Base-by-base conservation (phyloP, 1,139 yeast genomes). In the Taphrina sp. region DNA sequence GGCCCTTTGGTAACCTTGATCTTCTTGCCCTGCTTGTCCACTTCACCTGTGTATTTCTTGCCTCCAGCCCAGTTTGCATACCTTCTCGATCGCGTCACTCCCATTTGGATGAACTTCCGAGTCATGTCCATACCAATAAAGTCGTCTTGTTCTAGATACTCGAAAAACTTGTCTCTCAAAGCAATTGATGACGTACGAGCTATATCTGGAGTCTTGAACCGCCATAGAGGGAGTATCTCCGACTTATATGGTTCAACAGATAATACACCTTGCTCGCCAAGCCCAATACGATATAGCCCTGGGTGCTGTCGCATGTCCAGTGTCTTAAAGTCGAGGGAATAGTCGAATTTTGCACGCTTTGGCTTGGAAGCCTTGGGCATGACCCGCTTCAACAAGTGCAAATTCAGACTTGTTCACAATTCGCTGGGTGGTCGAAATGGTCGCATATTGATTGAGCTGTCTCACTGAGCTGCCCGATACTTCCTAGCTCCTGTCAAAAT, bases 71-170 rank as follows among this genome's bases (percentile, higher is more conserved):
- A 43, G 26, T 52, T 52, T 16, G 56, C 56, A 36, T 52, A 52
- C 7, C 56, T 42, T 8, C 49, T 36, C n/a, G 56, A 49, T 5
- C 56, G 49, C 33, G 56, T 52, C 19, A 52, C 49, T 2, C 56
- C 56, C 56, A 52, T 52, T 49, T 52, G 56, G 8, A 52, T 52
- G 12, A 52, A 52, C 31, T 52, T 52, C 28, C 56, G 34, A 5
- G 49, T 26, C 56, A 52, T 52, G 24, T 52, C 56, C 56, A 43
- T 43, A 37, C 56, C 56, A 20, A 52, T 35, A 14, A 52, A 52
- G 36, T 52, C 56, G 7, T 22, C 23, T 10, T 35, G 37, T 5
- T 16, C 39, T 23, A 20, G 34, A 22, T 52, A 52, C 38, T n/a
- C 24, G 5, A 34, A 37, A 19, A 52, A 52, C n/a, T 36, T 42